Conservation (phyloP, 106 monocot genomes). For the Dioscorea zingiberensis region DNA sequence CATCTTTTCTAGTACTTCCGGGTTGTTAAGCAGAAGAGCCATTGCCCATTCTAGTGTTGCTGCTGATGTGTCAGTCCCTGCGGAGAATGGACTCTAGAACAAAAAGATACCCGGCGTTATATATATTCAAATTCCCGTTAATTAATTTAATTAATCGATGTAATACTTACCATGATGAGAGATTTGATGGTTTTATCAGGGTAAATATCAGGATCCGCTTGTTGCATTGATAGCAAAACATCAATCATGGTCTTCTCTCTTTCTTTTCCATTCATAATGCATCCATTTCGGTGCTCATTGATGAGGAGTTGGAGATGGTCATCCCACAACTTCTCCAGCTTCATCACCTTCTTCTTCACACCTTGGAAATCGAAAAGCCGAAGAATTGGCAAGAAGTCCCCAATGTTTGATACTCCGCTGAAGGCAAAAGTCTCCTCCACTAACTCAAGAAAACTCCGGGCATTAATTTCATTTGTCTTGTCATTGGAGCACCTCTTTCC, state of each 20-base stretch:
- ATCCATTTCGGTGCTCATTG: too few species aligned
- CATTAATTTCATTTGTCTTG: background rate
- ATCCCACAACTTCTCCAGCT: slow-evolving; percentile 5
- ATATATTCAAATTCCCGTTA: too few species aligned
- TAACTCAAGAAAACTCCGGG: background rate
- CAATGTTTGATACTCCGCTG: background rate
- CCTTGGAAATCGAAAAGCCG: slow-evolving; percentile 2
- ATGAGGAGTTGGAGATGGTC: slow-evolving; percentile 13
- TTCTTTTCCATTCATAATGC: background rate
- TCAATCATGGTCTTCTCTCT: slow-evolving; percentile 26
- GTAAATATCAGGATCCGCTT: slow-evolving; percentile 24
- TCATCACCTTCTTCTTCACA: slow-evolving; percentile 10
- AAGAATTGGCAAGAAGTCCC: slow-evolving; percentile 12
- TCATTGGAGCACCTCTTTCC: slow-evolving; percentile 6
- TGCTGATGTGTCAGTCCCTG: too few species aligned
- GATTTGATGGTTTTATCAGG: slow-evolving; percentile 29
- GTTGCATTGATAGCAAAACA: slow-evolving; percentile 33
- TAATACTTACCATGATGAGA: slow-evolving; percentile 18
- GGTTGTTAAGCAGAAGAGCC: too few species aligned
- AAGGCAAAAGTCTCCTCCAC: background rate
- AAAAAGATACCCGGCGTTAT: too few species aligned
- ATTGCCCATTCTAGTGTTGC: too few species aligned
- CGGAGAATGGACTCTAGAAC: too few species aligned
- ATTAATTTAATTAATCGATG: too few species aligned
- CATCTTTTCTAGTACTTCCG: too few species aligned